Percentiles rank a stretch among this genome's conserved stretches.
Conservation (phyloP, 164 flowering plant species). For the Cinnamomum micranthum region DNA sequence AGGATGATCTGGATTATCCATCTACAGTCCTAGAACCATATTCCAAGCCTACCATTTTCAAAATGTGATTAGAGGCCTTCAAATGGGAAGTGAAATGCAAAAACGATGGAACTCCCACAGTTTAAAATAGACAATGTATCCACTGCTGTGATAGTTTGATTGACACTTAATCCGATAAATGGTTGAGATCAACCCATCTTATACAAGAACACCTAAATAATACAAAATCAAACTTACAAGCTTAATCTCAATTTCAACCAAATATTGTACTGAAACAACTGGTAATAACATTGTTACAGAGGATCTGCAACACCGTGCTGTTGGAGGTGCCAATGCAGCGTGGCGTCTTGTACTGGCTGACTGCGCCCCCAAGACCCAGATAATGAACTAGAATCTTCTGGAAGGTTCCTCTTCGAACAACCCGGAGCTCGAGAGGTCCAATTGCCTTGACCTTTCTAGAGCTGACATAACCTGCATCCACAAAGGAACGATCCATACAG, state of each 20-base stretch:
- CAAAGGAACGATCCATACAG: constrained; percentile 63
- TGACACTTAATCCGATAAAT: no score
- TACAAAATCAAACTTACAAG: no score
- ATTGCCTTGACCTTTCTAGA: constrained; percentile 63
- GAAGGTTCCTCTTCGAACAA: constrained; percentile 68
- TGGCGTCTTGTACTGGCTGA: constrained; percentile 86
- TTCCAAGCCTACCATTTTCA: no score
- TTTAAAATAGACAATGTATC: no score
- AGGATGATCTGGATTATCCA: no score
- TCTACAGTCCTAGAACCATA: no score
- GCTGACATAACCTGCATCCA: constrained; percentile 72
- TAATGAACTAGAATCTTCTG: constrained; percentile 64
- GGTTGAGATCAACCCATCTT: no score
- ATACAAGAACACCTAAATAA: no score
- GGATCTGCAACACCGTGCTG: constrained; percentile 47
- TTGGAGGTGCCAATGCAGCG: constrained; percentile 57
- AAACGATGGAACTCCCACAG: no score
- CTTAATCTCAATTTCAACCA: constrained; percentile 7
- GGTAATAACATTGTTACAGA: constrained; percentile 48
- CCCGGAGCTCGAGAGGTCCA: constrained; percentile 73
- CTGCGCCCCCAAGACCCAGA: constrained; percentile 57
- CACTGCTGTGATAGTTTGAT: no score
- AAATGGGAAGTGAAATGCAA: no score
- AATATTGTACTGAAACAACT: constrained; percentile 68
- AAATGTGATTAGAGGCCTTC: no score